Conservation (phyloP, 768 basidiomycete genomes). For the Lepiota venenata region DNA sequence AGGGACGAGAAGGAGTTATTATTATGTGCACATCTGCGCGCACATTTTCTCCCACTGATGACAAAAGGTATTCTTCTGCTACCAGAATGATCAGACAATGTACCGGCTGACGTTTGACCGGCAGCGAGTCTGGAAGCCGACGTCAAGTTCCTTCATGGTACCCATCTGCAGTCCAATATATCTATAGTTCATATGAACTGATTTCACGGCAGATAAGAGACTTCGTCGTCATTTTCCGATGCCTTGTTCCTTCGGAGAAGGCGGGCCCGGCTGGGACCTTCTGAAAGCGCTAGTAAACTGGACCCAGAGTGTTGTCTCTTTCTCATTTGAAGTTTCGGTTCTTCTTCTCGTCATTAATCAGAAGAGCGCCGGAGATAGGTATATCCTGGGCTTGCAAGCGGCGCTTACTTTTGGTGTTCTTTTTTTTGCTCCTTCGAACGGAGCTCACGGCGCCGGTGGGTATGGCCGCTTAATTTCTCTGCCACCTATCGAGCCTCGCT, state of each 20-base stretch:
- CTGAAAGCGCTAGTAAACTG: slow-evolving; percentile 22
- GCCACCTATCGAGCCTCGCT: background rate
- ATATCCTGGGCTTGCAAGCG: slow-evolving; percentile 4
- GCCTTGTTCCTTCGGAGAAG: slow-evolving; percentile 26
- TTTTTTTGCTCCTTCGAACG: slow-evolving; percentile 30
- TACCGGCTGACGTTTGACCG: background rate
- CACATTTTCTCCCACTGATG: slow-evolving; percentile 35
- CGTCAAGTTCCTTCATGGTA: slow-evolving; percentile 15
- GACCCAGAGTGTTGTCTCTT: slow-evolving; percentile 16
- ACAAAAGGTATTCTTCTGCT: slow-evolving; percentile 26
- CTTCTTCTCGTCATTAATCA: slow-evolving; percentile 19
- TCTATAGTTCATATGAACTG: background rate
- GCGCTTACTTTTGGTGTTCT: slow-evolving; percentile 19
- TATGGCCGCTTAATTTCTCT: background rate
- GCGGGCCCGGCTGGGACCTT: slow-evolving; percentile 31
- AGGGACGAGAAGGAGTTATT: slow-evolving; percentile 17
- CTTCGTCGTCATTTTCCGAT: slow-evolving; percentile 13
- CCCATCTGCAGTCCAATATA: background rate
- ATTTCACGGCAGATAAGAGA: background rate
- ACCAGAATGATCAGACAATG: background rate
- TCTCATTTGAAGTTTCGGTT: slow-evolving; percentile 23
- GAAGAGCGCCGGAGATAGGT: slow-evolving; percentile 17
- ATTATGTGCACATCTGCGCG: slow-evolving; percentile 29
- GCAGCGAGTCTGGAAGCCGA: slow-evolving; percentile 24
- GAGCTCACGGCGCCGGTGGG: slow-evolving; percentile 32